A percentile compares a stretch with the other conserved stretches of the same genome.
phyloP scores from a whole-genome alignment of 768 basidiomycete species.

The Tricholoma sp. region DNA sequence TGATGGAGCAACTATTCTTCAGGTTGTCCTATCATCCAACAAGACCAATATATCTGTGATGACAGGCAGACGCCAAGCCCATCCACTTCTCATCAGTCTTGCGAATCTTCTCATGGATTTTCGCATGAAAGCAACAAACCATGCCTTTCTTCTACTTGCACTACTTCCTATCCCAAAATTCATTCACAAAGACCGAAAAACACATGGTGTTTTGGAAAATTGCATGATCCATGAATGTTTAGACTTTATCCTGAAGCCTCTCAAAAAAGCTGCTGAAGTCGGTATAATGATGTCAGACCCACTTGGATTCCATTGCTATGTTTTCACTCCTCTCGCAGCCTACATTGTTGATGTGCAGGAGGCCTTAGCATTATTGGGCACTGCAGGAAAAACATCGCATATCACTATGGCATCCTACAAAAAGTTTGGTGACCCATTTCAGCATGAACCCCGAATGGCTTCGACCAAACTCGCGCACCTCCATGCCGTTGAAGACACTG shows the following conservation, averaged over 20 bases:
- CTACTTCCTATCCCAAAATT: slow-evolving; percentile 15
- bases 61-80: no score
- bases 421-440: slow-evolving; percentile 24
- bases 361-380: slow-evolving; percentile 20
- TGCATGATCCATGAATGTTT: slow-evolving; percentile 23
- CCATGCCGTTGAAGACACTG: neutral
- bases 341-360: slow-evolving; percentile 10
- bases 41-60: no score
- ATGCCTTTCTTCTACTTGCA: no score
- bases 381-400: slow-evolving; percentile 23
- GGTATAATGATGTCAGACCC: slow-evolving; percentile 26
- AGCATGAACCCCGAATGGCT: slow-evolving; percentile 18
- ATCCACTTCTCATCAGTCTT: no score
- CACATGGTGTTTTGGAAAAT: slow-evolving; percentile 18
- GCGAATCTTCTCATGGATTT: no score
- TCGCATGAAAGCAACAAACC: no score
- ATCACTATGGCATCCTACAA: slow-evolving; percentile 12
- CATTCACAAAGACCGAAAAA: neutral
- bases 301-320: slow-evolving; percentile 14
- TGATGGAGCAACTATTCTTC: no score
- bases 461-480: no score
- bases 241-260: slow-evolving; percentile 8
- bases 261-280: neutral
- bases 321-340: slow-evolving; percentile 22
- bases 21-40: no score